These are phyloP conservation scores for Fusarium praegraminearum DNA, from an alignment of 2,329 filamentous ascomycete genomes.

Conservation along the genomic window DNA sequence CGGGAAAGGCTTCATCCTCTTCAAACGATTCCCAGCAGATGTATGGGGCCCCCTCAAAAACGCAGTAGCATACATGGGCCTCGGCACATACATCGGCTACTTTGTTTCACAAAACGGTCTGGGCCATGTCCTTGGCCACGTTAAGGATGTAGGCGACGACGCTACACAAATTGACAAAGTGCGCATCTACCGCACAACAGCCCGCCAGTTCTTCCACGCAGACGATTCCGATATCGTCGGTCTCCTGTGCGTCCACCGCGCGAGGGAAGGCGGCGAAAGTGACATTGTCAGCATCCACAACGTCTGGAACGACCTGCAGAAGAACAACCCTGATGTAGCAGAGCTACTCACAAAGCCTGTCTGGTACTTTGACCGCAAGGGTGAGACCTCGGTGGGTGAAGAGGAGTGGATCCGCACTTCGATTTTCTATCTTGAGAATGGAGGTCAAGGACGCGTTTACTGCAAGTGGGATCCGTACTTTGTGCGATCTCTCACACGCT, in stretches of 20 bases:
- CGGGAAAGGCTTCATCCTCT: slow-evolving; percentile 90
- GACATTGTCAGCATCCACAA: slow-evolving; percentile 83
- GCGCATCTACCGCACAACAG: slow-evolving; percentile 90
- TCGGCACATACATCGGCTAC: slow-evolving; percentile 87
- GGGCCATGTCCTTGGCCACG: slow-evolving; percentile 88
- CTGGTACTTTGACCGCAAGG: slow-evolving; percentile 95
- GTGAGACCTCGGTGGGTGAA: slow-evolving; percentile 80
- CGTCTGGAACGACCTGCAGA: slow-evolving; percentile 84
- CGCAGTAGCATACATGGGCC: slow-evolving; percentile 89
- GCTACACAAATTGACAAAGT: slow-evolving; percentile 84
- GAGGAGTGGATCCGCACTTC: slow-evolving; percentile 78
- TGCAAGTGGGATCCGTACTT: slow-evolving; percentile 94
- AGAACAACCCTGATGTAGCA: slow-evolving; percentile 81
- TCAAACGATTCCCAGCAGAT: slow-evolving; percentile 84
- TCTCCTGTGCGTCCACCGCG: slow-evolving; percentile 81
- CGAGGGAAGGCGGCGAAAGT: slow-evolving; percentile 84
- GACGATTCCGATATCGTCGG: slow-evolving; percentile 88
- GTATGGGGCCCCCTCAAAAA: slow-evolving; percentile 84
- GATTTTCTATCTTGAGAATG: slow-evolving; percentile 82
- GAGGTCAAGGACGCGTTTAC: slow-evolving; percentile 62
- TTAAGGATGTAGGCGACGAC: slow-evolving; percentile 89
- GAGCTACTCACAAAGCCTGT: slow-evolving; percentile 79
- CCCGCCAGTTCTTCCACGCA: slow-evolving; percentile 68
- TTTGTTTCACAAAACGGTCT: slow-evolving; percentile 88
- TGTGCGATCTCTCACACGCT: slow-evolving; percentile 79